These are phyloP conservation scores for Phellopilus nigrolimitatus DNA, from an alignment of 1,284 basidiomycete genomes.

Conservation along the genomic window DNA sequence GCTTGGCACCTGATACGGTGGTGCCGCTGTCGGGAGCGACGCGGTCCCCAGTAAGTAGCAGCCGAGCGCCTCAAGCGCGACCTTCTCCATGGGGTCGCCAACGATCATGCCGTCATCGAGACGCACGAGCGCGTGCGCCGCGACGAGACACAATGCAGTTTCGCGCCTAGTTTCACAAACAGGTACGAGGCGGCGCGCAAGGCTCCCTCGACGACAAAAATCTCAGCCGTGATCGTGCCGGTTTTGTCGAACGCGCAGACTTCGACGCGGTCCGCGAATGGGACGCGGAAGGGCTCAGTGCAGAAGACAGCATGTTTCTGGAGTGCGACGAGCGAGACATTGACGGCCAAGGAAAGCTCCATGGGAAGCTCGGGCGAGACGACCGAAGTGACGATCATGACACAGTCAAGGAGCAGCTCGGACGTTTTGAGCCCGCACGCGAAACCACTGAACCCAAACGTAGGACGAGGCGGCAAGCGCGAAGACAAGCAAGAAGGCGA, in stretches of 20 bases:
- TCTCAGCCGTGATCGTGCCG: conserved; percentile 92
- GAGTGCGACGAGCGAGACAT: conserved; percentile 88
- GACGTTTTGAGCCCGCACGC: conserved; percentile 89
- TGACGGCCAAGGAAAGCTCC: conserved; percentile 93
- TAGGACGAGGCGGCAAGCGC: conserved; percentile 95
- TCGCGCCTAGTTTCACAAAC: conserved; percentile 74
- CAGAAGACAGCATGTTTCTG: conserved; percentile 72
- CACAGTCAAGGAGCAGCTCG: conserved; percentile 88
- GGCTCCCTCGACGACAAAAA: conserved; percentile 90
- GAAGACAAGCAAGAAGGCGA: conserved; percentile 93
- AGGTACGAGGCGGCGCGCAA: conserved; percentile 68
- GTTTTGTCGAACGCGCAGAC: conserved; percentile 99
- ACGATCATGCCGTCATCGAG: conserved; percentile 91
- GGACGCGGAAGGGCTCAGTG: conserved; percentile 95
- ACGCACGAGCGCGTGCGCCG: conserved; percentile 92
- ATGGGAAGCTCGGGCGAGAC: conserved; percentile 95
- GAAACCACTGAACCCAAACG: conserved; percentile 92
- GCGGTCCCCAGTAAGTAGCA: conserved; percentile 65
- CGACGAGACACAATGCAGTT: conserved; percentile 86
- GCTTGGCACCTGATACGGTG: too few species aligned
- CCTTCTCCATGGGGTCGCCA: conserved; percentile 99
- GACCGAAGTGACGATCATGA: conserved; percentile 92
- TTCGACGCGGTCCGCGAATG: conserved; percentile 88
- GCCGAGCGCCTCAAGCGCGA: conserved; percentile 86
- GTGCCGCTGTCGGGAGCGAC: conserved; percentile 27